Percentiles rank a stretch among this genome's conserved stretches.
phyloP scores from a whole-genome alignment of 2,329 filamentous ascomycete species.

The Colletotrichum magnum region DNA sequence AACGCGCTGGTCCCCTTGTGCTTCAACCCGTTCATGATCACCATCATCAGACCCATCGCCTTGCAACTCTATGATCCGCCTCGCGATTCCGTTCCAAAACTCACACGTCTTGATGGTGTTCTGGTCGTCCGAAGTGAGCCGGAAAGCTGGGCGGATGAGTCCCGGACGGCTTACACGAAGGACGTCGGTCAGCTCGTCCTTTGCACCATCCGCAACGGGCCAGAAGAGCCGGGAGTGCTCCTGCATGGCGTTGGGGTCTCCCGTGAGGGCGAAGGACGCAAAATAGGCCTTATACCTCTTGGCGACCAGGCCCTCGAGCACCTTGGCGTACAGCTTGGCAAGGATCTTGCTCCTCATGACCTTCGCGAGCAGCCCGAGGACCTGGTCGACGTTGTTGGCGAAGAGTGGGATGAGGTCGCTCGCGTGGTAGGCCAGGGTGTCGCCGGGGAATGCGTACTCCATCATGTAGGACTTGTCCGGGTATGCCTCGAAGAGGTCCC shows the following conservation, averaged over 20 bases:
- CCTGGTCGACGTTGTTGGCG: conserved; percentile 46
- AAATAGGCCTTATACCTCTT: conserved; percentile 53
- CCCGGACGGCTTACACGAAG: conserved; percentile 49
- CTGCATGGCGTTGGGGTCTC: conserved; percentile 55
- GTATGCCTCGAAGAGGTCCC: conserved; percentile 54
- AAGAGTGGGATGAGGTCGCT: conserved; percentile 58
- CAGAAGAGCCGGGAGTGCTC: conserved; percentile 38
- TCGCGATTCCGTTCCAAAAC: conserved; percentile 48
- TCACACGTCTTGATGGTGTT: conserved; percentile 48
- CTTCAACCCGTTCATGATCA: background rate
- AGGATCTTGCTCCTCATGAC: conserved; percentile 44
- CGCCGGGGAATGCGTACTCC: conserved; percentile 44
- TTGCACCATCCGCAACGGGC: conserved; percentile 42
- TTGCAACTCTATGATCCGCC: background rate
- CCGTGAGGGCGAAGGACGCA: conserved; percentile 54
- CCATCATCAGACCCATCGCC: background rate
- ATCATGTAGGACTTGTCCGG: conserved; percentile 45
- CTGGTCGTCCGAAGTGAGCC: conserved; percentile 48
- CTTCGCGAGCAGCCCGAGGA: background rate
- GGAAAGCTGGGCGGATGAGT: conserved; percentile 46
- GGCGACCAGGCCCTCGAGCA: conserved; percentile 50
- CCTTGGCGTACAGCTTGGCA: conserved; percentile 49
- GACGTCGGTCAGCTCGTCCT: conserved; percentile 47
- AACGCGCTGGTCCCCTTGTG: background rate
- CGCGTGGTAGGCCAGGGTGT: conserved; percentile 59